A percentile compares a stretch with the other conserved stretches of the same genome.
phyloP scores from a whole-genome alignment of 2,329 filamentous ascomycete genomes.

The Paramyrothecium sp. region DNA sequence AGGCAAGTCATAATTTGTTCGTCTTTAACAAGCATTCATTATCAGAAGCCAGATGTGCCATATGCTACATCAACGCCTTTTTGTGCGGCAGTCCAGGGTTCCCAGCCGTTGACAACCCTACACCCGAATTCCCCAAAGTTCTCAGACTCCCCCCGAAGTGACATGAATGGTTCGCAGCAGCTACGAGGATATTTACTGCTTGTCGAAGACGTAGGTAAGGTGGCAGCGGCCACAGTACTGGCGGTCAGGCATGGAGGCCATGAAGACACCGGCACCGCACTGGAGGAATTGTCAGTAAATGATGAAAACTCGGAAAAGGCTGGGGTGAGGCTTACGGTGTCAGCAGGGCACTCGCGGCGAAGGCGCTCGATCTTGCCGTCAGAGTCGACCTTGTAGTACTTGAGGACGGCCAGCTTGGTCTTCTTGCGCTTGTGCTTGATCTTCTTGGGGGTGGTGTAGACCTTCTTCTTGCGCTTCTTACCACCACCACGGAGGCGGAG shows the following conservation, averaged over 20 bases:
- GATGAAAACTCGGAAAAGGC: not conserved
- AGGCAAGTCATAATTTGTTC: too few species aligned
- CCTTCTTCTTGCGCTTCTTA: constrained; percentile 99
- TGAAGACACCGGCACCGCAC: constrained; percentile 99
- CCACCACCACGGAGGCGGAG: constrained; percentile 96
- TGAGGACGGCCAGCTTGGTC: constrained; percentile 99
- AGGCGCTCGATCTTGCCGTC: constrained; percentile 99
- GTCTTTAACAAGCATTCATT: constrained; percentile 36
- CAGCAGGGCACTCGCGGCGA: constrained; percentile 92
- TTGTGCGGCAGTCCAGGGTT: constrained; percentile 29
- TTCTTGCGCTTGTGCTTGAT: constrained; percentile 99
- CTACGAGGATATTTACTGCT: constrained; percentile 44
- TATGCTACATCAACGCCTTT: constrained; percentile 43
- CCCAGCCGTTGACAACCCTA: constrained; percentile 26
- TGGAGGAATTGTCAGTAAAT: constrained; percentile 40
- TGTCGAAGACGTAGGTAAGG: constrained; percentile 72
- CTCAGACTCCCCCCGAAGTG: constrained; percentile 16
- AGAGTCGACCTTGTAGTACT: constrained; percentile 99
- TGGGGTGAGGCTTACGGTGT: constrained; percentile 65
- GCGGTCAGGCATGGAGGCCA: constrained; percentile 99
- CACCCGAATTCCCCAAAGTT: constrained; percentile 18
- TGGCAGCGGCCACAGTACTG: constrained; percentile 88
- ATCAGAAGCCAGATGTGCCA: constrained; percentile 38
- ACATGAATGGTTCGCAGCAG: constrained; percentile 18
- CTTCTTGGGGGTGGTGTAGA: constrained; percentile 99